Base-by-base conservation (phyloP, 441 rosid genomes). In the Biscutella laevigata region DNA sequence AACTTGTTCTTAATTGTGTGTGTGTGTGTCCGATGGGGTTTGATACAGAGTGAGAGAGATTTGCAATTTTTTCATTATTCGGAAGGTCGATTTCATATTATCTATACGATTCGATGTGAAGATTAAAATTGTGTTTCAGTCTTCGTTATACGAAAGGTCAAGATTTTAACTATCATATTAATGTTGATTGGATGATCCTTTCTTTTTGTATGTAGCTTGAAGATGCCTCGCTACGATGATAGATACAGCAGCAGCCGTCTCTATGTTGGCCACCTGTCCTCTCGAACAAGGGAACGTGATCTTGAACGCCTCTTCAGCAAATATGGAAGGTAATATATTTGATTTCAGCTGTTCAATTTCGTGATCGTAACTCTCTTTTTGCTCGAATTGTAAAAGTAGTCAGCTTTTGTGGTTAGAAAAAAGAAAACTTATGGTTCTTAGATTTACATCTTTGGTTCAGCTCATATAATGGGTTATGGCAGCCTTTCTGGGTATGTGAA, bases 271-370 rank as follows among this genome's bases (percentile, higher is more conserved):
- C 84, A 55, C 17, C 59, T 81, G 20, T 70, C 78, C 2, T 70
- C 88, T 14, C 66, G 86, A n/a, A 79, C 87, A 1, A 65, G 83
- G 16, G 69, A 83, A 3, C 77, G 79, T 2, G 92, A 84, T 44
- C 76, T 84, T 27, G 88, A 84, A 32, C 68, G 73, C 27, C 61
- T 84, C 38, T 84, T 84, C 68, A 67, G 77, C 70, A 73, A 76
- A 77, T 84, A 81, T 61, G 88, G 88, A 59, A 79, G 88, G 86
- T 73, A 72, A 40, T 21, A 1, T 6, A 40, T 40, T 2, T 20
- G 2, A 10, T 40, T n/a, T 40, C 10, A 11, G n/a, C n/a, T n/a
- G 4, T 14, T 13, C 38, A 12, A 13, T 16, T 7, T 3, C 5
- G 24, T 28, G 2, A 20, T 1, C 3, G 2, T 16, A 10, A 13